Conservation (phyloP, 1,284 basidiomycete species). For the Ceratobasidium sp. region DNA sequence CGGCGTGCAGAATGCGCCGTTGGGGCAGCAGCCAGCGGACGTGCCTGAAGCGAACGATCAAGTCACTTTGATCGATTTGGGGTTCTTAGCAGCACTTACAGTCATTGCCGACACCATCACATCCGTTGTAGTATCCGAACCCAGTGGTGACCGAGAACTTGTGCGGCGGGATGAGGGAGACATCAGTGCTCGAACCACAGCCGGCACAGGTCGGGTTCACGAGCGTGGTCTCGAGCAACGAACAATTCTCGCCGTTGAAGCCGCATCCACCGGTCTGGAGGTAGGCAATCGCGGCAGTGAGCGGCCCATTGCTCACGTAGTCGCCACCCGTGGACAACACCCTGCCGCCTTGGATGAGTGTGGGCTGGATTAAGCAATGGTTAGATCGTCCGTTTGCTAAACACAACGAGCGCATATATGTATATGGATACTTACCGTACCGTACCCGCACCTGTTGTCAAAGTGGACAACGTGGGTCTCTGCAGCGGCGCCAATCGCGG, state of each 20-base stretch:
- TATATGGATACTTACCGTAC: conserved; percentile 51
- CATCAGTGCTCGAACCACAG: conserved; percentile 60
- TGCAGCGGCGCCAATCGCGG: conserved; percentile 42
- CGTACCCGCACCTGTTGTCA: conserved; percentile 55
- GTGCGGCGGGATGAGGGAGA: conserved; percentile 61
- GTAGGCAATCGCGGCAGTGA: conserved; percentile 59
- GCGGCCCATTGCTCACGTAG: conserved; percentile 55
- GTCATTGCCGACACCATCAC: conserved; percentile 57
- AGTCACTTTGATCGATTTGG: neutral
- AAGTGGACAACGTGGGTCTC: conserved; percentile 53
- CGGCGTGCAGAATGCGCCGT: conserved; percentile 54
- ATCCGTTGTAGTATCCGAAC: conserved; percentile 60
- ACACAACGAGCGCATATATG: neutral
- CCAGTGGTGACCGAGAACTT: conserved; percentile 58
- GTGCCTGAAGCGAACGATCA: conserved; percentile 46
- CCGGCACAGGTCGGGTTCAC: conserved; percentile 57
- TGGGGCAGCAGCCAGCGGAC: conserved; percentile 52
- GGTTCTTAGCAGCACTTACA: conserved; percentile 54
- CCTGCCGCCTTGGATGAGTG: conserved; percentile 50
- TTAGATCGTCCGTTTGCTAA: neutral
- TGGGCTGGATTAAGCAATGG: conserved; percentile 48
- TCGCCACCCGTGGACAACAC: conserved; percentile 53
- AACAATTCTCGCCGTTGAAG: conserved; percentile 61
- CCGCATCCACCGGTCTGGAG: conserved; percentile 58
- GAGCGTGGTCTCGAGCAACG: conserved; percentile 59